Evolutionary conservation across 2,329 filamentous ascomycete genomes (phyloP).

Genomic region (Diplocarpon mali): DNA sequence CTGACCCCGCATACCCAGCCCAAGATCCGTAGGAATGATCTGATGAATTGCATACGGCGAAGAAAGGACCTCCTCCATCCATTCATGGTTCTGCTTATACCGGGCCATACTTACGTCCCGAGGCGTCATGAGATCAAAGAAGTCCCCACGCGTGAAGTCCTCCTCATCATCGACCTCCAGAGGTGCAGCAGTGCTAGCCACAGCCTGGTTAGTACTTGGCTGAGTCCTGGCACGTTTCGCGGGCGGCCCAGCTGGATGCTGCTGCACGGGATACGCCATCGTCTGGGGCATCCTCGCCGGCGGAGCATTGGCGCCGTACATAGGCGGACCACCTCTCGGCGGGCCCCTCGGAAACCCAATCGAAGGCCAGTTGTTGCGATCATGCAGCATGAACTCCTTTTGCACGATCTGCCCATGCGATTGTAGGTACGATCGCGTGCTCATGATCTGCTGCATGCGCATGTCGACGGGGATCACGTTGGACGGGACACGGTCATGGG

Average conservation of each 20-base stretch:
- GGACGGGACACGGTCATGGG: slow-evolving; percentile 60
- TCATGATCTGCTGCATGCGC: slow-evolving; percentile 48
- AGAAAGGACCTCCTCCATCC: slow-evolving; percentile 95
- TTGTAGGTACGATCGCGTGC: slow-evolving; percentile 53
- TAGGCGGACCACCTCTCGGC: slow-evolving; percentile 26
- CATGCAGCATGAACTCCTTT: slow-evolving; percentile 91
- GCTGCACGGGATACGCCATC: slow-evolving; percentile 52
- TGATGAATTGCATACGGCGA: slow-evolving; percentile 80
- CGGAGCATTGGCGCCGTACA: slow-evolving; percentile 20
- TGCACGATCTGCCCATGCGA: slow-evolving; percentile 70
- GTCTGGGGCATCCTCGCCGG: slow-evolving; percentile 33
- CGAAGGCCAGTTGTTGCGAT: slow-evolving; percentile 81
- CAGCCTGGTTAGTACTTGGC: slow-evolving; percentile 12
- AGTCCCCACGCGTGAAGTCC: slow-evolving; percentile 74
- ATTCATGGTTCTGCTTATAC: slow-evolving; percentile 93
- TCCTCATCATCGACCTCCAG: slow-evolving; percentile 68
- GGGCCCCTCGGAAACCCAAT: slow-evolving; percentile 56
- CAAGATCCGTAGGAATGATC: slow-evolving; percentile 78
- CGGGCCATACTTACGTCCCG: slow-evolving; percentile 78
- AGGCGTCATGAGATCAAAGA: slow-evolving; percentile 81
- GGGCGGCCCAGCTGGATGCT: slow-evolving; percentile 36
- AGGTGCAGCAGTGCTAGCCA: slow-evolving; percentile 12
- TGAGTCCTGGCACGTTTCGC: slow-evolving; percentile 37
- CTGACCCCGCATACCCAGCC: slow-evolving; percentile 74
- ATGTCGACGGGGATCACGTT: slow-evolving; percentile 53